Percentiles rank a stretch among this genome's conserved stretches.
Evolutionary conservation across 331 rosid genomes (phyloP).

Genomic region (Malus hybrid): DNA sequence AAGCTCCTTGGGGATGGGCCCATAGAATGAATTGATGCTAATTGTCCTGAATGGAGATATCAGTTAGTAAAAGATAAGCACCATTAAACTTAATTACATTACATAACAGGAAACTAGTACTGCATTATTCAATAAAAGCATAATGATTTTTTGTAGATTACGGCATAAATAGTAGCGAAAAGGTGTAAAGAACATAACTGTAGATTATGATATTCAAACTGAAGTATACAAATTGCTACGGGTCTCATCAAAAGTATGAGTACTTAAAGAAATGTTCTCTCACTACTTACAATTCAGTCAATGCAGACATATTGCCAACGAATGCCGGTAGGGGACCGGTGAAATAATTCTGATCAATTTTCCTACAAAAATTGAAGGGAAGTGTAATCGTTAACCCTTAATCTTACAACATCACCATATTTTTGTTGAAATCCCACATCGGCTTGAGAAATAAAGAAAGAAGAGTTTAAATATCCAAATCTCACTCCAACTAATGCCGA

Average conservation of each 20-base stretch:
- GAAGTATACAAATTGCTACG: not conserved
- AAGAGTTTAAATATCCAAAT: too few species aligned
- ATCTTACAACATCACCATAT: too few species aligned
- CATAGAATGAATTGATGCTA: slow-evolving; percentile 11
- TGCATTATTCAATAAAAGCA: too few species aligned
- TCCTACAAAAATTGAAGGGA: slow-evolving; percentile 25
- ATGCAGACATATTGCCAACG: slow-evolving; percentile 44
- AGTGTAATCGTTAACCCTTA: too few species aligned
- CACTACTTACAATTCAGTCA: slow-evolving; percentile 47
- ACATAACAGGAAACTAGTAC: too few species aligned
- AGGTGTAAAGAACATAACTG: too few species aligned
- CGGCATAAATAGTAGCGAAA: too few species aligned
- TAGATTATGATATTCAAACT: not conserved
- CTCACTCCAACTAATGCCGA: too few species aligned
- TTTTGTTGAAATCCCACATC: too few species aligned
- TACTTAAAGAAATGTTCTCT: not conserved
- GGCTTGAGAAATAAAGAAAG: too few species aligned
- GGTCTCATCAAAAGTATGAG: not conserved
- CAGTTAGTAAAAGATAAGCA: not conserved
- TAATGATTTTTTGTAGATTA: too few species aligned
- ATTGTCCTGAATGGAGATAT: slow-evolving; percentile 7
- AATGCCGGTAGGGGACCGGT: slow-evolving; percentile 52
- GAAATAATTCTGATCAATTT: slow-evolving; percentile 48
- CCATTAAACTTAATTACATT: too few species aligned
- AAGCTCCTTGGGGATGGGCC: slow-evolving; percentile 31